Evolutionary conservation across 2,329 filamentous ascomycete genomes (phyloP).

Genomic region (Beauveria sp.): DNA sequence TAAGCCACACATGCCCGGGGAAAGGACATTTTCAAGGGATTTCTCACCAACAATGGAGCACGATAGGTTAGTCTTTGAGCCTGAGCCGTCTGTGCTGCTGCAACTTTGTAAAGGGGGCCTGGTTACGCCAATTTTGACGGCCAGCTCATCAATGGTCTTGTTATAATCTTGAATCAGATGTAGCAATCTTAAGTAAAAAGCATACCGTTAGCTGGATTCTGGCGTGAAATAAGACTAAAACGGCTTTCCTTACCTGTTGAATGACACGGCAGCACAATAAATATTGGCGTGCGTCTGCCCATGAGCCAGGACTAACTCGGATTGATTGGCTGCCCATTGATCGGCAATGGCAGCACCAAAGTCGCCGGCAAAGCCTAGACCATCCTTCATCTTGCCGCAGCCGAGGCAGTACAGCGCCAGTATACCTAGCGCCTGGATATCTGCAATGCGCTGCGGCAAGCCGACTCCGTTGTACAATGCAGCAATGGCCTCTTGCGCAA

Average conservation of each 20-base stretch:
- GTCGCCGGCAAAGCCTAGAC: not conserved
- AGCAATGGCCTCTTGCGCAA: not conserved
- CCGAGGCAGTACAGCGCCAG: not conserved
- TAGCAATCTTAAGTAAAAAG: not conserved
- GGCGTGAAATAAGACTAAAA: too few species aligned
- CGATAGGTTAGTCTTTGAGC: not conserved
- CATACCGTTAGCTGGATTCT: not conserved
- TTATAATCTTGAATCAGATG: not conserved
- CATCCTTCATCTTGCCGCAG: not conserved
- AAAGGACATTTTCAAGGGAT: too few species aligned
- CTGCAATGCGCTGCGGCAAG: not conserved
- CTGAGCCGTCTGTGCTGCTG: not conserved
- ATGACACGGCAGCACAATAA: slow-evolving; percentile 1
- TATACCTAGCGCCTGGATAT: slow-evolving; percentile 1
- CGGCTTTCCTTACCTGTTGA: not conserved
- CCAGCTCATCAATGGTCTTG: not conserved
- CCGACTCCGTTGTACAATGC: not conserved
- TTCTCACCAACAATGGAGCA: not conserved
- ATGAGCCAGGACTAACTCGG: not conserved
- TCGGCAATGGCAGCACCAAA: not conserved
- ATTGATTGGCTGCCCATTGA: not conserved
- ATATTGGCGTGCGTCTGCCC: not conserved
- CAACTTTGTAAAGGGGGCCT: not conserved
- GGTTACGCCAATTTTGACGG: not conserved
- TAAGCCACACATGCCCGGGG: not conserved